A percentile compares a stretch with the other conserved stretches of the same genome.
Conservation (phyloP, 192 early-diverging fungal species). For the Backusella mclennaniae region DNA sequence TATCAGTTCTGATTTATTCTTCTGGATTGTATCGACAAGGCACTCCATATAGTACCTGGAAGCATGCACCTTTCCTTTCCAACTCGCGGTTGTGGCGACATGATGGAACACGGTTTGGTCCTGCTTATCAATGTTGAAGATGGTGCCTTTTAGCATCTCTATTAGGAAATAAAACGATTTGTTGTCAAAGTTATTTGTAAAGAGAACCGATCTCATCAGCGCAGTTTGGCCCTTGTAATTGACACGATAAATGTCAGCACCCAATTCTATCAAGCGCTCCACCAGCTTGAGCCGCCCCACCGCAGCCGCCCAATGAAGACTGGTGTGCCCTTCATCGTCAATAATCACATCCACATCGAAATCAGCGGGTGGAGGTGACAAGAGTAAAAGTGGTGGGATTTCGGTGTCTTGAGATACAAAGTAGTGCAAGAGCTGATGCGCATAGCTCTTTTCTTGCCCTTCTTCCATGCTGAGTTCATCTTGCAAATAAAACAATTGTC, state of each 20-base stretch:
- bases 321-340: constrained; percentile 94
- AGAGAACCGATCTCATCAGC: constrained; percentile 86
- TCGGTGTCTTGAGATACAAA: constrained; percentile 21
- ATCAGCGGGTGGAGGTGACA: constrained; percentile 53
- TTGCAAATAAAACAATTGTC: constrained; percentile 25
- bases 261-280: constrained; percentile 69
- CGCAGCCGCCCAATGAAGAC: constrained; percentile 95
- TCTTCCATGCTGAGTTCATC: constrained; percentile 50
- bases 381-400: constrained; percentile 19
- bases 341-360: constrained; percentile 85
- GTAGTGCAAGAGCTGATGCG: constrained; percentile 19
- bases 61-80: constrained; percentile 68
- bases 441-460: constrained; percentile 45
- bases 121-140: constrained; percentile 73
- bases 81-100: constrained; percentile 69
- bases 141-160: constrained; percentile 70
- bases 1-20: constrained; percentile 73
- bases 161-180: constrained; percentile 76
- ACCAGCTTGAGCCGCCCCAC: constrained; percentile 79
- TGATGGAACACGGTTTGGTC: constrained; percentile 93
- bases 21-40: constrained; percentile 64
- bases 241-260: constrained; percentile 65
- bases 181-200: constrained; percentile 85
- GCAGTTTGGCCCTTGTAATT: constrained; percentile 91
- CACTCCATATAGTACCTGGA: constrained; percentile 91